Conservation (phyloP, 345 rosid genomes). For the Corymbia maculata region DNA sequence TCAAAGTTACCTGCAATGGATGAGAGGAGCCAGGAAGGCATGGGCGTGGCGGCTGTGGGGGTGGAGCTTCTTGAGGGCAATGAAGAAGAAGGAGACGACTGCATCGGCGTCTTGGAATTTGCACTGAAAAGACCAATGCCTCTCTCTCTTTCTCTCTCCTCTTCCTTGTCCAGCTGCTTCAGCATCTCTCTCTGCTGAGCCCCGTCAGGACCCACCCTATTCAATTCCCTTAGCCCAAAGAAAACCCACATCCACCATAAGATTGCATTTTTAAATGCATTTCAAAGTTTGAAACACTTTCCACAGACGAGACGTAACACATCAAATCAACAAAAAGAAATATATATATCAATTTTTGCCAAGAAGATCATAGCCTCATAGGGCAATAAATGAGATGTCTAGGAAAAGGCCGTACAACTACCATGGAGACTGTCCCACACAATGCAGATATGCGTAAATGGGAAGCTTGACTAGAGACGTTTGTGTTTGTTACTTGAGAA, state of each 20-base stretch:
- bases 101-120: background rate
- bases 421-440: background rate
- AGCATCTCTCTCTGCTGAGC: background rate
- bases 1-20: slow-evolving; percentile 2
- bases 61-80: background rate
- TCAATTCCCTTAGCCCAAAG: background rate
- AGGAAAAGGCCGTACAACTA: background rate
- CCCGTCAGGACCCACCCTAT: background rate
- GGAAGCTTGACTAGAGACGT: background rate
- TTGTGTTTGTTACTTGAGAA: background rate
- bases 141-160: background rate
- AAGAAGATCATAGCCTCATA: background rate
- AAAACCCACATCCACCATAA: background rate
- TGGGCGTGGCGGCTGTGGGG: background rate
- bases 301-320: background rate
- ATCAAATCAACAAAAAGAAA: background rate
- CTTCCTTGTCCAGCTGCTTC: background rate
- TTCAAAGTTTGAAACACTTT: background rate
- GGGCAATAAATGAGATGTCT: background rate
- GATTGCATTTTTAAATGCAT: background rate
- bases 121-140: background rate
- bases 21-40: slow-evolving; percentile 7
- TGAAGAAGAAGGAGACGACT: background rate
- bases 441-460: background rate
- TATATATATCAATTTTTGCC: background rate